phyloP scores from a whole-genome alignment of 495 filamentous ascomycete genomes.

The Xylaria scruposa region DNA sequence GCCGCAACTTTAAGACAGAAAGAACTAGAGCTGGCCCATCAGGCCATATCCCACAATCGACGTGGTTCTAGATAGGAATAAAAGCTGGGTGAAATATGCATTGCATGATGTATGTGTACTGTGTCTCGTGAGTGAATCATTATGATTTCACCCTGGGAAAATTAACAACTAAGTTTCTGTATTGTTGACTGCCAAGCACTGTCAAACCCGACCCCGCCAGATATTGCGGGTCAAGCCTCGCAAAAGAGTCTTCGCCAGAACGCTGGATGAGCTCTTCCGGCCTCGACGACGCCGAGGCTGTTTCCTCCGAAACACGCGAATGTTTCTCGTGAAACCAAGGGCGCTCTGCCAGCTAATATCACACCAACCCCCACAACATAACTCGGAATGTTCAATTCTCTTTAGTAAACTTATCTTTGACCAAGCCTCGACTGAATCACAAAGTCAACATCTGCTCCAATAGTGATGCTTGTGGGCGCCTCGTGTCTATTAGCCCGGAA shows the following conservation, averaged over 20 bases:
- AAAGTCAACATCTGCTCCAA: not conserved
- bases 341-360: no score
- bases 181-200: not conserved
- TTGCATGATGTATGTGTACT: not conserved
- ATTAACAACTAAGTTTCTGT: not conserved
- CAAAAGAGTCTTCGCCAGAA: not conserved
- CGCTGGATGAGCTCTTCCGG: not conserved
- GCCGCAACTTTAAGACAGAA: not conserved
- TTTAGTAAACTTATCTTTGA: no score
- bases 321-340: no score
- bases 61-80: not conserved
- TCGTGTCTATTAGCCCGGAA: not conserved
- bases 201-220: not conserved
- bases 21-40: not conserved
- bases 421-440: not conserved
- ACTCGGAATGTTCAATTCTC: no score
- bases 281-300: not conserved
- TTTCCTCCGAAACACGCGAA: not conserved
- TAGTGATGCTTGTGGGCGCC: not conserved
- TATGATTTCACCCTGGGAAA: not conserved
- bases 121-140: not conserved
- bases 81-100: not conserved
- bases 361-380: no score
- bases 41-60: constrained; percentile 16
- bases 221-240: not conserved